Evolutionary conservation across 1,284 basidiomycete species (phyloP).

Genomic region (Agaricales sp.): DNA sequence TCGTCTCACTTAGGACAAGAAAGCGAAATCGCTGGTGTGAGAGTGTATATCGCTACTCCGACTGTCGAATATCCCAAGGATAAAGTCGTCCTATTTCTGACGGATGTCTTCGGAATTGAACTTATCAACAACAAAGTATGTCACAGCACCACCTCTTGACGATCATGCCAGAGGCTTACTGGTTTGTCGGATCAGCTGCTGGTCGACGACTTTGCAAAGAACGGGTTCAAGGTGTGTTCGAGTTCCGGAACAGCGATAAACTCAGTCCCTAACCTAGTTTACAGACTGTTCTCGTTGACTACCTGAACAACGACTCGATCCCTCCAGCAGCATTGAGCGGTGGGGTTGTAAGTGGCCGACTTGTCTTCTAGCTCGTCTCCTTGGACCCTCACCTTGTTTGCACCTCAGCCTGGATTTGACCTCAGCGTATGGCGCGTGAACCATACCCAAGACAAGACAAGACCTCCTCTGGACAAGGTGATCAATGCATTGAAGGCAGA

Average conservation of each 20-base stretch:
- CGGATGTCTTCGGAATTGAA: slow-evolving; percentile 35
- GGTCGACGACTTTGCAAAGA: slow-evolving; percentile 39
- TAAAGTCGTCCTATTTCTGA: slow-evolving; percentile 30
- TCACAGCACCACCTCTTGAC: neutral
- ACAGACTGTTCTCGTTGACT: slow-evolving; percentile 28
- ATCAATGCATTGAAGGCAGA: slow-evolving; percentile 18
- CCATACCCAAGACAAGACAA: slow-evolving; percentile 15
- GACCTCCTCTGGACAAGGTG: slow-evolving; percentile 19
- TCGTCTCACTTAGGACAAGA: slow-evolving; percentile 10
- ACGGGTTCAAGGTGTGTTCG: slow-evolving; percentile 30
- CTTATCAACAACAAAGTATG: slow-evolving; percentile 30
- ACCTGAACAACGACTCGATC: slow-evolving; percentile 29
- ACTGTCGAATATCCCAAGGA: slow-evolving; percentile 25
- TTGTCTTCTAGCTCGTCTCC: too few species aligned
- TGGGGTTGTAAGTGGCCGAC: too few species aligned
- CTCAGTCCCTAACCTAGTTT: too few species aligned
- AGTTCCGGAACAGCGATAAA: too few species aligned
- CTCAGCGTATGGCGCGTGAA: slow-evolving; percentile 15
- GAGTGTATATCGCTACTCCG: slow-evolving; percentile 28
- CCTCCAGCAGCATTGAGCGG: neutral
- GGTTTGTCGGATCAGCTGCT: slow-evolving; percentile 16
- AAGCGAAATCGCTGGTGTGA: slow-evolving; percentile 24
- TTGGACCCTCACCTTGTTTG: slow-evolving; percentile 12
- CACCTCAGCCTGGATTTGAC: slow-evolving; percentile 24
- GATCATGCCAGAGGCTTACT: neutral